Base-by-base conservation (phyloP, 768 basidiomycete genomes). In the Pleurotus salmoneostramineus region DNA sequence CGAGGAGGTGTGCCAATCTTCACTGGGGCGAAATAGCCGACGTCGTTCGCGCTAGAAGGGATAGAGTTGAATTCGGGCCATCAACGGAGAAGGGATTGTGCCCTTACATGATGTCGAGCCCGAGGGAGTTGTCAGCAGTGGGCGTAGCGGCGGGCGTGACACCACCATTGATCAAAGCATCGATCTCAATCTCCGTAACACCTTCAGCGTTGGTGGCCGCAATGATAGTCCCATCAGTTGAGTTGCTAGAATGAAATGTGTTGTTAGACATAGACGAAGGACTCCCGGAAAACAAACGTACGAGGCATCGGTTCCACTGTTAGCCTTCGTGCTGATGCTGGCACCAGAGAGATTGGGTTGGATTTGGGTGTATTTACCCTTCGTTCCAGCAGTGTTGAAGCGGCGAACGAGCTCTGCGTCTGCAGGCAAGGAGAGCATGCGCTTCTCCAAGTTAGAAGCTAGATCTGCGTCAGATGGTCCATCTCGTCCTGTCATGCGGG, bases 1-100 rank as follows among this genome's bases (percentile, higher is more conserved):
- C 66, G 74, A 8, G 83, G 78, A n/a, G 87, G 87, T 0, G 83
- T 87, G n/a, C 88, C 88, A 46, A 89, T 77, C 64, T 85, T 79
- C 8, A 89, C 63, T 8, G 76, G 80, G 8, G 84, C 80, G 43
- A 85, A 68, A 63, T 85, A 83, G 3, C 79, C 78, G 12, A 80
- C 68, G 66, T 83, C 82, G 36, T 74, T 68, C 6, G 70, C 72
- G 57, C 78, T 79, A 31, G 12, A 0, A 21, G 21, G 32, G 21
- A 27, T 31, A 33, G 15, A 15, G 11, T 36, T 15, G 34, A 11
- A 14, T 35, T 21, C 46, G 31, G 52, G 35, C 21, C 8, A 43
- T 5, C 42, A 8, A 52, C 11, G n/a, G 8, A 12, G n/a, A 5
- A 27, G 14, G 6, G 31, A 8, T 3, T n/a, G 36, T 1, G 33